A percentile compares a stretch with the other conserved stretches of the same genome.
Evolutionary conservation across 345 rosid genomes (phyloP).

Genomic region (Leavenworthia alabamica): DNA sequence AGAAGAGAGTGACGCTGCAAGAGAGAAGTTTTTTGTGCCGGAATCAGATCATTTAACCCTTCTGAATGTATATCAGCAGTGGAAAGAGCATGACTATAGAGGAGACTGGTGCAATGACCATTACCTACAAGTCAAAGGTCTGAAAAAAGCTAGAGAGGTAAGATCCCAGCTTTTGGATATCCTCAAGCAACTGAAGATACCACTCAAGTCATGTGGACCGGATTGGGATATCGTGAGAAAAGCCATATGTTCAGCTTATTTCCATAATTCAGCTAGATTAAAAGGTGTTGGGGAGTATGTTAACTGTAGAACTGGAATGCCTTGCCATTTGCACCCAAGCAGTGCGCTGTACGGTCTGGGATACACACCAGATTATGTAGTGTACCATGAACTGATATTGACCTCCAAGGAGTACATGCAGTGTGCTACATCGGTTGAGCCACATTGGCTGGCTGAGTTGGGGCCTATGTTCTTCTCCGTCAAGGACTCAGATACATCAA

Average conservation of each 20-base stretch:
- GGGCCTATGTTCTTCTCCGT: slow-evolving; percentile 98
- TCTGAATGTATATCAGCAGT: slow-evolving; percentile 78
- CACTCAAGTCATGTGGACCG: slow-evolving; percentile 63
- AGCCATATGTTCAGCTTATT: slow-evolving; percentile 92
- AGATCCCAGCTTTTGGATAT: slow-evolving; percentile 93
- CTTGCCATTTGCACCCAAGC: slow-evolving; percentile 90
- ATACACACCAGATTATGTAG: slow-evolving; percentile 77
- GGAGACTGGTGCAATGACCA: slow-evolving; percentile 96
- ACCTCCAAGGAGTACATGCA: slow-evolving; percentile 97
- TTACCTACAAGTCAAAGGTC: slow-evolving; percentile 76
- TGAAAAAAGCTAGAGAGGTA: slow-evolving; percentile 86
- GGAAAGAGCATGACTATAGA: slow-evolving; percentile 91
- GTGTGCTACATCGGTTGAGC: slow-evolving; percentile 90
- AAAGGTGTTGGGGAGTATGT: slow-evolving; percentile 98
- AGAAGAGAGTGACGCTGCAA: slow-evolving; percentile 90
- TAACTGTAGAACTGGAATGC: slow-evolving; percentile 80
- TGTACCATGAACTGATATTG: slow-evolving; percentile 82
- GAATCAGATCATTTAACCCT: slow-evolving; percentile 92
- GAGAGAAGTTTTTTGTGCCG: slow-evolving; percentile 86
- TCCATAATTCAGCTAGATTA: slow-evolving; percentile 81
- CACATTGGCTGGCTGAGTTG: slow-evolving; percentile 88
- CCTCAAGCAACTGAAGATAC: slow-evolving; percentile 74
- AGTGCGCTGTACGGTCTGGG: slow-evolving; percentile 90
- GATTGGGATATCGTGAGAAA: slow-evolving; percentile 72
- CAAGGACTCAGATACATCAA: slow-evolving; percentile 79